Evolutionary conservation across 306 rosid genomes (phyloP).

Genomic region (Inga oerstediana): DNA sequence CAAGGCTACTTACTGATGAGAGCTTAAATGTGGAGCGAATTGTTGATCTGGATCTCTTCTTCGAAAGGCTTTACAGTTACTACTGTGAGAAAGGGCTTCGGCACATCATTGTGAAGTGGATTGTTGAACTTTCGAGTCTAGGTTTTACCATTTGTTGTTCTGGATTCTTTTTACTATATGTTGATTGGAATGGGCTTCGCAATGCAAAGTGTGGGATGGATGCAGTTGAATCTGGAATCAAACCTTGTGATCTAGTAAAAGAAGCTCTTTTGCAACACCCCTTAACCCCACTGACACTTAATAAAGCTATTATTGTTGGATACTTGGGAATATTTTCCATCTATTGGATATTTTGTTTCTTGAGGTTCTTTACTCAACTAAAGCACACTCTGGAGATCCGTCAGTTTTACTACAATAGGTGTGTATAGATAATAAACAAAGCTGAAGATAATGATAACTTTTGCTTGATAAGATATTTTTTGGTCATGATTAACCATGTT

Average conservation of each 20-base stretch:
- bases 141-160: conserved; percentile 89
- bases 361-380: conserved; percentile 87
- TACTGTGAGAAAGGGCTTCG: conserved; percentile 93
- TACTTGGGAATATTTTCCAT: conserved; percentile 86
- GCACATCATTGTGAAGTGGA: conserved; percentile 89
- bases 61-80: conserved; percentile 87
- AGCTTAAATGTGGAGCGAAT: conserved; percentile 73
- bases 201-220: conserved; percentile 97
- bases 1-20: conserved; percentile 82
- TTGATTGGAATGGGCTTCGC: conserved; percentile 96
- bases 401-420: conserved; percentile 82
- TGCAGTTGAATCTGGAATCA: conserved; percentile 88
- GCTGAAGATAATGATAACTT: conserved; percentile 15
- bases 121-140: conserved; percentile 85
- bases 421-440: conserved; percentile 12
- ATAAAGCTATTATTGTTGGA: conserved; percentile 78
- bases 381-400: conserved; percentile 73
- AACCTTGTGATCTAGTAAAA: conserved; percentile 90
- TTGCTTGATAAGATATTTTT: background rate
- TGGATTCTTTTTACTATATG: conserved; percentile 76
- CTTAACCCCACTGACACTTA: conserved; percentile 75
- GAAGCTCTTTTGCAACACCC: conserved; percentile 89
- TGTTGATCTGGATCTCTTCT: conserved; percentile 93
- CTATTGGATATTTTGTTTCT: conserved; percentile 89
- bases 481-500: conserved; percentile 21